Conservation (phyloP, 176 grass and related monocot genomes). For the Musa troglodytarum region DNA sequence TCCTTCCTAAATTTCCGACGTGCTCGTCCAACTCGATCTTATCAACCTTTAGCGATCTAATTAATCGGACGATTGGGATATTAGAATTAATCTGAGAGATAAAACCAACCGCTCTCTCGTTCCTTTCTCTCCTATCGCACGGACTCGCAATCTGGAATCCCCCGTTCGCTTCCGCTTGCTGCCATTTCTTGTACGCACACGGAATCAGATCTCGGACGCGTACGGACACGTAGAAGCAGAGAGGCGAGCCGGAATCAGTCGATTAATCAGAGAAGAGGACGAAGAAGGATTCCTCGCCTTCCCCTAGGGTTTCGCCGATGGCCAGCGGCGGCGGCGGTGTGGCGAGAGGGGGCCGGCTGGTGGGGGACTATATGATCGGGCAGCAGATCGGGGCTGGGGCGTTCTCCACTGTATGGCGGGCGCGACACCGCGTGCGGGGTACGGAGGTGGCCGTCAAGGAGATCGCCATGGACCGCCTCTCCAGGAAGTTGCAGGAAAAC, state of each 20-base stretch:
- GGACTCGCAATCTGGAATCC: no score
- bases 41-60: no score
- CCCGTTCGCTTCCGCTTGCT: no score
- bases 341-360: conserved; percentile 23
- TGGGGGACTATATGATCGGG: conserved; percentile 67
- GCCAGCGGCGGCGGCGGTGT: background rate
- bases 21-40: no score
- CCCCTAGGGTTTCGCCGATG: background rate
- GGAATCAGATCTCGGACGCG: background rate
- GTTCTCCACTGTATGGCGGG: conserved; percentile 83
- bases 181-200: background rate
- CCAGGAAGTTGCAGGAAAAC: conserved; percentile 79
- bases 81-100: no score
- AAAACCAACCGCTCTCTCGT: no score
- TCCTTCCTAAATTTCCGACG: no score
- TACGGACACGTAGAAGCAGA: background rate
- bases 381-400: conserved; percentile 68
- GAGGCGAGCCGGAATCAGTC: background rate
- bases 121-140: no score
- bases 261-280: background rate
- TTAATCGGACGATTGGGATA: no score
- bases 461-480: conserved; percentile 70
- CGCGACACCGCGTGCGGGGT: conserved; percentile 29
- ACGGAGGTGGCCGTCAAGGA: conserved; percentile 90
- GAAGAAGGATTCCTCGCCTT: background rate